Percentiles rank a stretch among this genome's conserved stretches.
Evolutionary conservation across 2,329 filamentous ascomycete species (phyloP).

Genomic region (Paramyrothecium sp.): DNA sequence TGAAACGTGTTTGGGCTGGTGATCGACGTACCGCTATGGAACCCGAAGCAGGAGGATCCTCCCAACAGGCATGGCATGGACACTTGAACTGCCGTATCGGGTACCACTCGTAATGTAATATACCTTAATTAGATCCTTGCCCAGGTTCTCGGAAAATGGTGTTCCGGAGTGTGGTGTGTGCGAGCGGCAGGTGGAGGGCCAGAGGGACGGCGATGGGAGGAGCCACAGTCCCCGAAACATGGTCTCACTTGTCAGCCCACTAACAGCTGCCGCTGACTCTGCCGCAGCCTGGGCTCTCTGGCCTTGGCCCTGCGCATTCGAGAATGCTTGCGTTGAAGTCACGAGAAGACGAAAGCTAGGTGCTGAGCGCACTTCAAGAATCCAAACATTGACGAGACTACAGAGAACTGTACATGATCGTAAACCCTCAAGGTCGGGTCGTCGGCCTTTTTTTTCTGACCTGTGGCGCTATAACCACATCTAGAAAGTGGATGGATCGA

Average conservation of each 20-base stretch:
- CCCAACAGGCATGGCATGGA: not conserved
- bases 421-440: not conserved
- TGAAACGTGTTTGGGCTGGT: too few species aligned
- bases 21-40: too few species aligned
- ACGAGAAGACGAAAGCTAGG: too few species aligned
- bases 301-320: too few species aligned
- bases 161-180: not conserved
- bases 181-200: too few species aligned
- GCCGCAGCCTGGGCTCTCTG: not conserved
- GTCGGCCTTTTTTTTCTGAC: too few species aligned
- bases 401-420: too few species aligned
- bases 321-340: too few species aligned
- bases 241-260: not conserved
- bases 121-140: not conserved
- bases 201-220: not conserved
- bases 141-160: not conserved
- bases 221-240: not conserved
- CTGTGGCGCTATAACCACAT: not conserved
- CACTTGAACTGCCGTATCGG: not conserved
- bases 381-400: too few species aligned
- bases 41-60: too few species aligned
- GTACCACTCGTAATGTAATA: not conserved
- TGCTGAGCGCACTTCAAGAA: too few species aligned
- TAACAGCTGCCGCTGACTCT: not conserved
- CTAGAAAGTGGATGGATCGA: not conserved